phyloP scores from a whole-genome alignment of 495 filamentous ascomycete species.

The Lophiotrema nucula region DNA sequence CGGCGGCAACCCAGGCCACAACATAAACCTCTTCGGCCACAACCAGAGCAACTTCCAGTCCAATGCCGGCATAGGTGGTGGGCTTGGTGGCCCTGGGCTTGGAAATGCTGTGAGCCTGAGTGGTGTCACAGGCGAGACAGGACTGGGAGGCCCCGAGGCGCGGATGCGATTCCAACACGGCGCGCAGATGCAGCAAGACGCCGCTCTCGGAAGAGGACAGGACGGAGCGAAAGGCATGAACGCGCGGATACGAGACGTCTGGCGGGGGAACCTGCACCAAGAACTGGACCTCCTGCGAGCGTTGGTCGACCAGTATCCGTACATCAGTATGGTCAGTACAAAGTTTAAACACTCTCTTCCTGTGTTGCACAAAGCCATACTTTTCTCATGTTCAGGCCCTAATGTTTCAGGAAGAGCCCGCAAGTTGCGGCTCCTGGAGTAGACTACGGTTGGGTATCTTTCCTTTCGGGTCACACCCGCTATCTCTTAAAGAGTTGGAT shows the following conservation, averaged over 20 bases:
- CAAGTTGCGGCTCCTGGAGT: not conserved
- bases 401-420: not conserved
- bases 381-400: not conserved
- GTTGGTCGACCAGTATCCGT: conserved; percentile 85
- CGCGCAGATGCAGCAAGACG: conserved; percentile 68
- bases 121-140: conserved; percentile 63
- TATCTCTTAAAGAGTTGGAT: too few relatives aligned
- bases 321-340: conserved; percentile 85
- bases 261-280: conserved; percentile 84
- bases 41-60: conserved; percentile 33
- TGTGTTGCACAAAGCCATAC: not conserved
- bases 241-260: conserved; percentile 83
- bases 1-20: conserved; percentile 45
- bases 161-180: conserved; percentile 82
- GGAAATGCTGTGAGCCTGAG: conserved; percentile 39
- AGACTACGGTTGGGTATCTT: too few relatives aligned
- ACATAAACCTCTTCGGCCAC: conserved; percentile 34
- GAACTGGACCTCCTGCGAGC: conserved; percentile 80
- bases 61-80: conserved; percentile 32
- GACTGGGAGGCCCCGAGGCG: conserved; percentile 84
- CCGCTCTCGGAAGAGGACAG: conserved; percentile 41
- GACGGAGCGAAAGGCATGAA: conserved; percentile 53
- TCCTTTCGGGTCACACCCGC: too few relatives aligned
- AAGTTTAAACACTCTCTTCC: not conserved
- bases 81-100: conserved; percentile 36